Evolutionary conservation across 1,139 yeast genomes (phyloP).

Genomic region (Debaryomycetaceae sp.): DNA sequence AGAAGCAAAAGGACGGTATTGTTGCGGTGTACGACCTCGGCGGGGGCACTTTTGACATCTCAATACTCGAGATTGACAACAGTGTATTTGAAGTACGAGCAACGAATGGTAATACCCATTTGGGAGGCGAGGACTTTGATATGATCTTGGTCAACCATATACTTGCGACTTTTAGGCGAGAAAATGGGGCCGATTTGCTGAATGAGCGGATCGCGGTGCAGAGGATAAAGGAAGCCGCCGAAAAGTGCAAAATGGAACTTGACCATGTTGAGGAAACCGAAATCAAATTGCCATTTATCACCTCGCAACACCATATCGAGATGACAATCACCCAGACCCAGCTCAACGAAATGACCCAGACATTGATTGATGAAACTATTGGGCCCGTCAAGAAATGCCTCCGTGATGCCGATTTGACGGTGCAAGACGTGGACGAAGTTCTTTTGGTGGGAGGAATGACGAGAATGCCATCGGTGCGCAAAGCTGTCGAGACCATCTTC

Average conservation of each 20-base stretch:
- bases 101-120: slow-evolving; percentile 77
- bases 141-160: slow-evolving; percentile 46
- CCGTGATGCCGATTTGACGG: slow-evolving; percentile 56
- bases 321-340: slow-evolving; percentile 48
- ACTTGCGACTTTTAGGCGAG: slow-evolving; percentile 31
- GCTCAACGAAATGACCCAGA: slow-evolving; percentile 51
- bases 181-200: slow-evolving; percentile 35
- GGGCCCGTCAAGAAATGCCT: slow-evolving; percentile 59
- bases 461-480: slow-evolving; percentile 66
- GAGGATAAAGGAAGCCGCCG: slow-evolving; percentile 64
- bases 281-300: slow-evolving; percentile 56
- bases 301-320: slow-evolving; percentile 39
- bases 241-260: slow-evolving; percentile 57
- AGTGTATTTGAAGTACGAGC: slow-evolving; percentile 76
- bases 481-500: slow-evolving; percentile 46
- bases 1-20: slow-evolving; percentile 41
- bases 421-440: slow-evolving; percentile 57
- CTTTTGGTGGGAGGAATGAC: slow-evolving; percentile 81
- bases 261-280: slow-evolving; percentile 48
- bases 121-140: slow-evolving; percentile 80
- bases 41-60: slow-evolving; percentile 78
- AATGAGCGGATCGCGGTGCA: slow-evolving; percentile 43
- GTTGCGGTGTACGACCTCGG: slow-evolving; percentile 77
- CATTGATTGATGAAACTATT: slow-evolving; percentile 49
- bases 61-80: slow-evolving; percentile 67